A percentile compares a stretch with the other conserved stretches of the same genome.
phyloP scores from a whole-genome alignment of 2,329 filamentous ascomycete genomes.

The Fusarium sacchari region DNA sequence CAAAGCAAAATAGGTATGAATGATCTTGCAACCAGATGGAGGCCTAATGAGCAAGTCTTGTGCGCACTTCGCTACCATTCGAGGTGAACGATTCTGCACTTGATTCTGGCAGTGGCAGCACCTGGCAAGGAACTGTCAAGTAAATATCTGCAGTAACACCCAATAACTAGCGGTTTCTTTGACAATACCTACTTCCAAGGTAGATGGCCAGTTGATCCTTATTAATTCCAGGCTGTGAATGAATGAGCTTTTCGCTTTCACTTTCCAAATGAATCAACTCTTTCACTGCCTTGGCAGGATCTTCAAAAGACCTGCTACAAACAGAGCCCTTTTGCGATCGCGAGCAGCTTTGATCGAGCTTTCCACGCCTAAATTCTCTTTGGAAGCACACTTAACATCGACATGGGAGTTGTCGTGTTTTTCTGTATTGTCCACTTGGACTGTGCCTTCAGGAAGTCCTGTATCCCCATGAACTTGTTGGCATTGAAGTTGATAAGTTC shows the following conservation, averaged over 20 bases:
- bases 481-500: conserved; percentile 43
- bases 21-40: not conserved
- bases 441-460: conserved; percentile 23
- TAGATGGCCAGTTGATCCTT: not conserved
- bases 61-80: not conserved
- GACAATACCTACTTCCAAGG: not conserved
- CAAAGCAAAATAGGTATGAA: not conserved
- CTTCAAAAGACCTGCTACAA: conserved; percentile 40
- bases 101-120: conserved; percentile 28
- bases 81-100: not conserved
- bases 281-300: conserved; percentile 34
- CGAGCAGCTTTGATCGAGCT: conserved; percentile 30
- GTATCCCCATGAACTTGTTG: conserved; percentile 13
- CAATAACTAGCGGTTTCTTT: not conserved
- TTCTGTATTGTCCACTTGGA: conserved; percentile 22
- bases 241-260: not conserved
- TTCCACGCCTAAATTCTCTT: conserved; percentile 1
- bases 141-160: conserved; percentile 8
- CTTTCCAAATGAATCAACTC: conserved; percentile 14
- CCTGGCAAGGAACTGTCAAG: conserved; percentile 26
- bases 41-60: not conserved
- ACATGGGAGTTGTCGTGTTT: not conserved
- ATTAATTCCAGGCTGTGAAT: not conserved
- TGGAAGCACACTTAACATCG: conserved; percentile 4
- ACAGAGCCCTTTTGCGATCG: conserved; percentile 37